Conservation (phyloP, 306 rosid genomes). For the Malus orientalis region DNA sequence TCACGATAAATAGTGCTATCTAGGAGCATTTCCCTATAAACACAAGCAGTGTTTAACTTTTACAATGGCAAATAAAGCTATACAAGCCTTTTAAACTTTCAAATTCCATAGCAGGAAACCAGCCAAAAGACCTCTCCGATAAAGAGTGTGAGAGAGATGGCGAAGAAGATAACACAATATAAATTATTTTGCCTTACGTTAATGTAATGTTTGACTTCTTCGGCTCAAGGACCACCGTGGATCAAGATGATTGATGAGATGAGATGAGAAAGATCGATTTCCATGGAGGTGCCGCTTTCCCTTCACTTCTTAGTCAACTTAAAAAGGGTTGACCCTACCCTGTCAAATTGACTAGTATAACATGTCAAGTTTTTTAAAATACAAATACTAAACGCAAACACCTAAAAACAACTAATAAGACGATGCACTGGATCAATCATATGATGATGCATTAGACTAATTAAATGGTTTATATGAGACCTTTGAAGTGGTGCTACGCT, state of each 20-base stretch:
- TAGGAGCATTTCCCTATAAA: too few species aligned
- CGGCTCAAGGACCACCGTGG: neutral
- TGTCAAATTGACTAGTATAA: neutral
- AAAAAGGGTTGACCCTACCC: neutral
- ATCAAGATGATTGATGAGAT: neutral
- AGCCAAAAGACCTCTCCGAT: neutral
- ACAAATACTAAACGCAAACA: too few species aligned
- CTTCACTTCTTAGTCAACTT: neutral
- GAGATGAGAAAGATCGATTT: neutral
- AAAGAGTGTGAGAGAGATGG: neutral
- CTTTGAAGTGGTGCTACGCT: too few species aligned
- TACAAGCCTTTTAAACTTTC: neutral
- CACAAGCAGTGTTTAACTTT: neutral
- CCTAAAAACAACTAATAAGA: too few species aligned
- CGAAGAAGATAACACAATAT: neutral
- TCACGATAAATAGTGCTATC: too few species aligned
- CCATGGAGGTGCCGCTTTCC: neutral
- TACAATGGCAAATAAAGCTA: neutral
- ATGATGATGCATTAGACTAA: too few species aligned
- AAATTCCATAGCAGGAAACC: neutral
- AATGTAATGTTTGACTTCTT: neutral
- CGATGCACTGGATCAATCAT: too few species aligned
- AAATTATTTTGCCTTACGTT: neutral
- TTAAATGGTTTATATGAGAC: too few species aligned
- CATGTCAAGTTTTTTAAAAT: neutral